Evolutionary conservation across 768 basidiomycete genomes (phyloP).

Genomic region (Gymnopilus junonius): DNA sequence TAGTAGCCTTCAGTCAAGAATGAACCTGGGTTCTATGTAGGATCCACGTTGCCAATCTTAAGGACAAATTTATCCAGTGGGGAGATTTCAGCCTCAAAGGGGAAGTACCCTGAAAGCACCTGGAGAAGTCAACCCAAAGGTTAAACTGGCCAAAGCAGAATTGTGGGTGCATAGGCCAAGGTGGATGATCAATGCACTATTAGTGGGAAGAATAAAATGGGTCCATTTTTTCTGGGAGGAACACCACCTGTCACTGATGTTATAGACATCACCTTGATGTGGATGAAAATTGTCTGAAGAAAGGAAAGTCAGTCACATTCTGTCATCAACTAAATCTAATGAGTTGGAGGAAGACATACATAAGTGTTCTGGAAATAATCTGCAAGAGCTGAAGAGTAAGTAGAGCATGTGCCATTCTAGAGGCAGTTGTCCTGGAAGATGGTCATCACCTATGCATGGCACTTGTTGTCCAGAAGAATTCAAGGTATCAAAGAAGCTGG

Average conservation of each 20-base stretch:
- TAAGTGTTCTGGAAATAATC: too few species aligned
- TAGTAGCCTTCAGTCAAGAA: slow-evolving; percentile 6
- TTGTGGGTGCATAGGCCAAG: slow-evolving; percentile 12
- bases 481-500: too few species aligned
- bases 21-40: background rate
- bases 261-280: slow-evolving; percentile 28
- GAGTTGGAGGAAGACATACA: too few species aligned
- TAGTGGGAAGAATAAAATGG: slow-evolving; percentile 8
- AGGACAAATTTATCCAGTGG: slow-evolving; percentile 8
- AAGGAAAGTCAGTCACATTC: slow-evolving; percentile 34
- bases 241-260: slow-evolving; percentile 38
- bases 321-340: slow-evolving; percentile 28
- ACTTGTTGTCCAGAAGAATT: too few species aligned
- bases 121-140: slow-evolving; percentile 15
- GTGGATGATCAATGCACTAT: slow-evolving; percentile 13
- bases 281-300: slow-evolving; percentile 31
- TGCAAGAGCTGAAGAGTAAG: too few species aligned
- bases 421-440: too few species aligned
- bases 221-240: background rate
- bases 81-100: slow-evolving; percentile 16
- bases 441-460: too few species aligned
- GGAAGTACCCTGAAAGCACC: slow-evolving; percentile 12
- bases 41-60: background rate
- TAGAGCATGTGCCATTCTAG: too few species aligned
- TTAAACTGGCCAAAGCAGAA: slow-evolving; percentile 6